Evolutionary conservation across 495 filamentous ascomycete genomes (phyloP).

Genomic region (Rhypophila decipiens): DNA sequence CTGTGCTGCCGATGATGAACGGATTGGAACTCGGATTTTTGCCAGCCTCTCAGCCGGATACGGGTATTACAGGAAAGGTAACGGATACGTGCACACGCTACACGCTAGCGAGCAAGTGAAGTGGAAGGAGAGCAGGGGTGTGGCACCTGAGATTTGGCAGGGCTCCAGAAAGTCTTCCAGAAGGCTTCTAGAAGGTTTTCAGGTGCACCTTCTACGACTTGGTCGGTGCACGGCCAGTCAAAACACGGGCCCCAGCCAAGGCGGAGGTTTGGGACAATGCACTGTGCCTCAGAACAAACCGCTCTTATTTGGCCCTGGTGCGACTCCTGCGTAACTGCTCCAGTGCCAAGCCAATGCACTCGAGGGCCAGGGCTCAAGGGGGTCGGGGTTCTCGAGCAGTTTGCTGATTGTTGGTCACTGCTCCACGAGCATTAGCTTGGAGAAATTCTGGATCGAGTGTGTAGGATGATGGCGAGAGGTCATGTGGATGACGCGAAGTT

Average conservation of each 20-base stretch:
- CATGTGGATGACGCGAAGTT: not conserved
- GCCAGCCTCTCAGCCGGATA: no score
- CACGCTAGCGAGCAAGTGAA: not conserved
- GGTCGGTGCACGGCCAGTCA: not conserved
- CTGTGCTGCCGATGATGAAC: no score
- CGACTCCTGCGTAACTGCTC: not conserved
- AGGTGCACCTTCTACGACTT: constrained; percentile 16
- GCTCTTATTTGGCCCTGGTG: not conserved
- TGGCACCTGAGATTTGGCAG: constrained; percentile 6
- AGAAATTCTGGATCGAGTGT: not conserved
- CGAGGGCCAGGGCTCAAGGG: constrained; percentile 6
- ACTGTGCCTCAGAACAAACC: constrained; percentile 4
- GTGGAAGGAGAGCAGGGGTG: constrained; percentile 8
- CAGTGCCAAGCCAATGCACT: constrained; percentile 14
- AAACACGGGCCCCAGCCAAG: not conserved
- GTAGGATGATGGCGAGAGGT: not conserved
- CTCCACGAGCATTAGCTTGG: not conserved
- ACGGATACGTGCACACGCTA: constrained; percentile 1
- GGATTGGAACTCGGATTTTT: no score
- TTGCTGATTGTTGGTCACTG: not conserved
- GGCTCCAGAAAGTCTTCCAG: constrained; percentile 6
- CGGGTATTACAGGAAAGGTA: constrained; percentile 11
- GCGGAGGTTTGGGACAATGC: constrained; percentile 9
- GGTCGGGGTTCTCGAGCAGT: not conserved
- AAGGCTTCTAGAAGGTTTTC: constrained; percentile 21